A percentile compares a stretch with the other conserved stretches of the same genome.
phyloP scores from a whole-genome alignment of 192 early-diverging fungal species.

The Coemansia sp. region DNA sequence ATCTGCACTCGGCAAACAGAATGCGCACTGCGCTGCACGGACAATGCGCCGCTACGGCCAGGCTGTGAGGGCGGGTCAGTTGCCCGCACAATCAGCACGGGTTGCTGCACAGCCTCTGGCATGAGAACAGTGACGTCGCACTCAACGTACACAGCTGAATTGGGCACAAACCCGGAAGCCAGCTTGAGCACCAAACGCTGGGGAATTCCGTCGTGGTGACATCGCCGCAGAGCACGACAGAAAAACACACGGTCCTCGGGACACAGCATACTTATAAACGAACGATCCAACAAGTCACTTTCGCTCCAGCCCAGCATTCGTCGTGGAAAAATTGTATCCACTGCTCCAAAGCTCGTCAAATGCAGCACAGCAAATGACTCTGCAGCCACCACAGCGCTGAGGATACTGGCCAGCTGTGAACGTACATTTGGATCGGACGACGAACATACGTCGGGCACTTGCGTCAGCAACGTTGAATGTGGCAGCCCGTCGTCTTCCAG shows the following conservation, averaged over 20 bases:
- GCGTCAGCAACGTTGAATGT: slow-evolving; percentile 37
- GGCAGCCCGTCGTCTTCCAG: slow-evolving; percentile 49
- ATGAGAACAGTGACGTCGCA: slow-evolving; percentile 55
- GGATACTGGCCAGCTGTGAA: slow-evolving; percentile 20
- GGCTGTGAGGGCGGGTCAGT: slow-evolving; percentile 12
- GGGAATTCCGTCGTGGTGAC: slow-evolving; percentile 42
- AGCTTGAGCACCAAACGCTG: slow-evolving; percentile 42
- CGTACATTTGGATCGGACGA: slow-evolving; percentile 14
- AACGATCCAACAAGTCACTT: slow-evolving; percentile 36
- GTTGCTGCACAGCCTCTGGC: slow-evolving; percentile 44
- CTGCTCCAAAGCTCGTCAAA: slow-evolving; percentile 45
- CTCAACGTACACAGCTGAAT: slow-evolving; percentile 10
- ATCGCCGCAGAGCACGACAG: slow-evolving; percentile 39
- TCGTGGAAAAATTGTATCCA: slow-evolving; percentile 50
- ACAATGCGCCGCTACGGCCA: background rate
- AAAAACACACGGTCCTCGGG: slow-evolving; percentile 43
- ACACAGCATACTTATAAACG: slow-evolving; percentile 40
- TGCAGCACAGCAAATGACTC: slow-evolving; percentile 39
- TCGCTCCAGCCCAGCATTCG: slow-evolving; percentile 43
- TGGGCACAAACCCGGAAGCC: background rate
- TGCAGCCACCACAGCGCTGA: slow-evolving; percentile 19
- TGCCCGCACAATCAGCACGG: slow-evolving; percentile 47
- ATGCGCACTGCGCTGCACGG: slow-evolving; percentile 7
- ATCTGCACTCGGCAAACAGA: slow-evolving; percentile 17
- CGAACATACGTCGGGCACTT: slow-evolving; percentile 10